Conservation (phyloP, 2,329 filamentous ascomycete species). For the Cladosporium sp. region DNA sequence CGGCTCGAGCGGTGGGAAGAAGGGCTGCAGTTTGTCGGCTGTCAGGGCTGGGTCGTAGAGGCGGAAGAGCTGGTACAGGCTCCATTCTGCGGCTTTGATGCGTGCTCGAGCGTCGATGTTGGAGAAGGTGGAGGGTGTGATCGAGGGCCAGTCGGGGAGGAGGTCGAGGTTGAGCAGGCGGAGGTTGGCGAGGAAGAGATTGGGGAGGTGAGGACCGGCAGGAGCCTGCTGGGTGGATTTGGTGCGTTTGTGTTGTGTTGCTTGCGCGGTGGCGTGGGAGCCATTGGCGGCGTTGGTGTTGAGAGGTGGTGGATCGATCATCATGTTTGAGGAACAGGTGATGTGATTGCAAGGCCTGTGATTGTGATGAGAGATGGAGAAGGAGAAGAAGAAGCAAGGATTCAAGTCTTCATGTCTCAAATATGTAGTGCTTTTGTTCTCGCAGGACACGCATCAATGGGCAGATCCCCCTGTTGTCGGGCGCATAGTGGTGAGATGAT, state of each 20-base stretch:
- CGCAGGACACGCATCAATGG: too few species aligned
- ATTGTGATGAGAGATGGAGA: background rate
- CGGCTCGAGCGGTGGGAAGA: constrained; percentile 87
- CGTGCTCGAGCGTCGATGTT: constrained; percentile 67
- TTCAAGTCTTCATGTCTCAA: background rate
- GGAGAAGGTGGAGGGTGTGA: constrained; percentile 67
- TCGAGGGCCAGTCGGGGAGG: constrained; percentile 73
- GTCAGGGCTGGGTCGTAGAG: constrained; percentile 78
- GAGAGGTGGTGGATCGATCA: background rate
- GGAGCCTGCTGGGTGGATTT: background rate
- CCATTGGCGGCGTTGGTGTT: background rate
- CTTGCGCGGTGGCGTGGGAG: background rate
- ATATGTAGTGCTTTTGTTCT: background rate
- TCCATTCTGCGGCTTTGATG: constrained; percentile 82
- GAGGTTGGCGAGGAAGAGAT: constrained; percentile 77
- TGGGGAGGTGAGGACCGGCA: constrained; percentile 37
- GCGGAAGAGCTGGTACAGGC: constrained; percentile 79
- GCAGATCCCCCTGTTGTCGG: too few species aligned
- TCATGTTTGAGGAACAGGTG: background rate
- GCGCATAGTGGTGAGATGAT: too few species aligned
- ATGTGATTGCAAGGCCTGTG: background rate
- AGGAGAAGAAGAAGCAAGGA: too few species aligned
- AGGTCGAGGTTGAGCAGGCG: constrained; percentile 76
- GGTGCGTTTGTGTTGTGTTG: constrained; percentile 1
- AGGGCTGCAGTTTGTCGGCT: constrained; percentile 76